A percentile compares a stretch with the other conserved stretches of the same genome.
Evolutionary conservation across 176 grass and related monocot genomes (phyloP).

Genomic region (Thalia dealbata): DNA sequence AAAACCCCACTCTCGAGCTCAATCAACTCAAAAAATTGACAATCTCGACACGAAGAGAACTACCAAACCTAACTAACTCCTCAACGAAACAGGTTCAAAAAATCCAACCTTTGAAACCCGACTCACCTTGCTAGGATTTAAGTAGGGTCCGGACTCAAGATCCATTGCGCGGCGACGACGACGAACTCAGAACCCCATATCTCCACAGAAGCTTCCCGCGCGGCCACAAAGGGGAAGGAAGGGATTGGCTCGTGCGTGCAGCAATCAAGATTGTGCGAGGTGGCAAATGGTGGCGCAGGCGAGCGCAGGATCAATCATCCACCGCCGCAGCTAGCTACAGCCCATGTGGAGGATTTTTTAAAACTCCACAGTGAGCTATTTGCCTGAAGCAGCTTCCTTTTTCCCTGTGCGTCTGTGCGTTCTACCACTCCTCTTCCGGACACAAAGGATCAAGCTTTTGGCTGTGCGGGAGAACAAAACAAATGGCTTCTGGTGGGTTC

Average conservation of each 20-base stretch:
- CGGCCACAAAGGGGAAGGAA: neutral
- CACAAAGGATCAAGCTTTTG: neutral
- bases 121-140: constrained; percentile 41
- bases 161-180: constrained; percentile 27
- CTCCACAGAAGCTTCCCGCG: neutral
- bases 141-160: constrained; percentile 37
- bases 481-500: constrained; percentile 9
- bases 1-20: neutral
- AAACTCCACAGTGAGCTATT: neutral
- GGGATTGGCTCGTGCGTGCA: neutral
- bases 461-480: neutral
- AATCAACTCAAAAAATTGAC: neutral
- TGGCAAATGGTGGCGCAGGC: neutral
- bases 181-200: neutral
- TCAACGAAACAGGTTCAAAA: neutral
- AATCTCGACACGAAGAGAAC: neutral
- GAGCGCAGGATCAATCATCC: neutral
- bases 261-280: neutral
- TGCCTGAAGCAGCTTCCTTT: neutral
- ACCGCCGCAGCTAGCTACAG: neutral
- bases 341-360: neutral
- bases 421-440: neutral
- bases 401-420: neutral
- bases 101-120: neutral
- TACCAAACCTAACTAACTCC: neutral